These are phyloP conservation scores for Penicillium sclerotiorum DNA, from an alignment of 2,329 filamentous ascomycete species.

Conservation along the genomic window DNA sequence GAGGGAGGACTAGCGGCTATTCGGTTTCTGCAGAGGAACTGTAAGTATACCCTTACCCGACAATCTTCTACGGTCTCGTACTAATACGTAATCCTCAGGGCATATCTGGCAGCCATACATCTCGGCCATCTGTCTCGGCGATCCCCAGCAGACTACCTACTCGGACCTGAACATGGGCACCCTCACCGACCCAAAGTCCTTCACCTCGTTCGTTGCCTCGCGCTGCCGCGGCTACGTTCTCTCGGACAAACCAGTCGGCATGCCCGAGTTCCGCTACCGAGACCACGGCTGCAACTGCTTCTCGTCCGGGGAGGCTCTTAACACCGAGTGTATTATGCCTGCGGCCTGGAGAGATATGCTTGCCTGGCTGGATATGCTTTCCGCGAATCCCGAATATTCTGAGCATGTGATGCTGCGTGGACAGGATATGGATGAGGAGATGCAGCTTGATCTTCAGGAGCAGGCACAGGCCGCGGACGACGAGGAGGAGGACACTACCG, in stretches of 20 bases:
- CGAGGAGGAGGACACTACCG: not conserved
- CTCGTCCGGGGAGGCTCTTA: constrained; percentile 64
- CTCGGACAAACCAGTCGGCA: constrained; percentile 56
- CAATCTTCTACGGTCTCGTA: not conserved
- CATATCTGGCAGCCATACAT: constrained; percentile 41
- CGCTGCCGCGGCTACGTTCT: constrained; percentile 64
- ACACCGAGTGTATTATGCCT: constrained; percentile 66
- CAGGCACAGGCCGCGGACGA: not conserved
- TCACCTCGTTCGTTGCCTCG: constrained; percentile 46
- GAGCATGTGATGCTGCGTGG: constrained; percentile 32
- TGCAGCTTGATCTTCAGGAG: constrained; percentile 6
- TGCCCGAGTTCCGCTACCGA: constrained; percentile 56
- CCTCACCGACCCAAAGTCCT: constrained; percentile 14
- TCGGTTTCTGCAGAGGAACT: constrained; percentile 59
- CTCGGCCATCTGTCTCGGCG: constrained; percentile 42
- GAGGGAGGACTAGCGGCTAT: constrained; percentile 64
- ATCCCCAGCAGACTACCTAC: constrained; percentile 38
- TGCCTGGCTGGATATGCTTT: constrained; percentile 63
- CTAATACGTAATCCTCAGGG: constrained; percentile 35
- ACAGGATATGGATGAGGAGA: constrained; percentile 21
- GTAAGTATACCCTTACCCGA: constrained; percentile 42
- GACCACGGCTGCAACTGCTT: constrained; percentile 68
- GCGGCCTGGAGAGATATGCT: constrained; percentile 58
- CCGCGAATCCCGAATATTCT: constrained; percentile 48
- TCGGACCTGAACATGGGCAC: constrained; percentile 28